Evolutionary conservation across 768 basidiomycete species (phyloP), one percentile per base, ranked within the genome.

Genomic region (Xerocomellus dryophilus): DNA sequence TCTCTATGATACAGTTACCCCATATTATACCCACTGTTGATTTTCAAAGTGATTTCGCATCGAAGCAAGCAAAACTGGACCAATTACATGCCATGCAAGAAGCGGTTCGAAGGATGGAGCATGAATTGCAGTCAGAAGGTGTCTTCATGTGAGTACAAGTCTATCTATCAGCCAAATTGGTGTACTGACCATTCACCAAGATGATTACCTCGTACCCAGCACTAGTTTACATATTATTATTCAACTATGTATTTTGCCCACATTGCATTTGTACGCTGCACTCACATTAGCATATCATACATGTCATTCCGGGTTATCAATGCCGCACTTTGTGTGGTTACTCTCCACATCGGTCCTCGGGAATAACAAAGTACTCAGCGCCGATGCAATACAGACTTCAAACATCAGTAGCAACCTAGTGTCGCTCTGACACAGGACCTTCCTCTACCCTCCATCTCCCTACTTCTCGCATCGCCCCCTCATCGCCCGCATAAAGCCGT

Each of bases 381-480:
- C 2, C 9, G 5, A n/a, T 5, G 15, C 11, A 5, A 29, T 29
- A 44, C 23, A 32, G 7, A 20, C n/a, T 18, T 7, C 11, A 43
- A 27, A 43, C 21, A 29, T 20, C 25, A n/a, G 12, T 39, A 42
- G 15, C 17, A 6, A 43, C 45, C 73, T 67, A 88, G 69, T 89
- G 87, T 53, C 85, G 73, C 36, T 80, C 82, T 2, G 81, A 70
- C 9, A 81, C 71, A 1, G 85, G 77, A 4, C 88, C 88, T 57
- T 89, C 85, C 57, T 90, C 88, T 34, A 93, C 84, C 39, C 79
- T 82, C 97, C 97, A 99, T 50, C 77, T 74, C 0, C 96, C 97
- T 0, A 99, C 93, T 60, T 89, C 81, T 32, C 82, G 75, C 96
- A 99, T 98, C 0, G 94, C 90, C 40, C 80, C 75, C 23, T 81